Conservation (phyloP, 2,329 filamentous ascomycete genomes). For the Metarhizium robertsii region DNA sequence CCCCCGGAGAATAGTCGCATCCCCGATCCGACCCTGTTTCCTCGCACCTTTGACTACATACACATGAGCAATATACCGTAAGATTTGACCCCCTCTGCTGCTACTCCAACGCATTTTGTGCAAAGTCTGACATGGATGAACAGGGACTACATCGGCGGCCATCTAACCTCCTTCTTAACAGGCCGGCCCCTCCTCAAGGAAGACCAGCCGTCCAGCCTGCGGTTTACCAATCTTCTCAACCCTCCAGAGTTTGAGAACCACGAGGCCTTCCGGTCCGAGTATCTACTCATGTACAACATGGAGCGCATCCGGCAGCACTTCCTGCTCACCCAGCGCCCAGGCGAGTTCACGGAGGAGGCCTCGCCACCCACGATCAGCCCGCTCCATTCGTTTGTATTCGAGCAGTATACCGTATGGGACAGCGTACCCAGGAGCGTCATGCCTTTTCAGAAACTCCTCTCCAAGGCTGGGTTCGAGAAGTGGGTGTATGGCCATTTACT, state of each 20-base stretch:
- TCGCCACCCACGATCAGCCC: not conserved
- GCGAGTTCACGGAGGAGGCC: not conserved
- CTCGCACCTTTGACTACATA: slow-evolving; percentile 16
- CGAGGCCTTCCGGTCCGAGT: slow-evolving; percentile 18
- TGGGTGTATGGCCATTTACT: slow-evolving; percentile 15
- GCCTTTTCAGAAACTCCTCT: slow-evolving; percentile 6
- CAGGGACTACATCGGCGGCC: slow-evolving; percentile 20
- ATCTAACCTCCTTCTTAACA: slow-evolving; percentile 15
- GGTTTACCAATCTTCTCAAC: slow-evolving; percentile 18
- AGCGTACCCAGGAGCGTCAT: not conserved
- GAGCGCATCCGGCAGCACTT: slow-evolving; percentile 17
- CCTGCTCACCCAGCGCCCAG: slow-evolving; percentile 5
- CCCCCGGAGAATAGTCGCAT: not conserved
- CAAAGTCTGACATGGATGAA: slow-evolving; percentile 1
- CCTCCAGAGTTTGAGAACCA: slow-evolving; percentile 14
- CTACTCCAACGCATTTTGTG: not conserved
- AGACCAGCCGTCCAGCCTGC: slow-evolving; percentile 12
- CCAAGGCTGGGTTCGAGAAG: slow-evolving; percentile 12
- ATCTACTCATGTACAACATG: slow-evolving; percentile 18
- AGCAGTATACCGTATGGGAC: slow-evolving; percentile 14
- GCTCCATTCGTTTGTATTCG: slow-evolving; percentile 6
- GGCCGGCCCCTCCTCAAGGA: slow-evolving; percentile 16
- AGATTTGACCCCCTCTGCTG: not conserved
- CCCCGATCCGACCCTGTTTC: slow-evolving; percentile 14
- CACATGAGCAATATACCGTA: slow-evolving; percentile 22